phyloP scores from a whole-genome alignment of 2,329 filamentous ascomycete genomes.

The Cercospora canescens region DNA sequence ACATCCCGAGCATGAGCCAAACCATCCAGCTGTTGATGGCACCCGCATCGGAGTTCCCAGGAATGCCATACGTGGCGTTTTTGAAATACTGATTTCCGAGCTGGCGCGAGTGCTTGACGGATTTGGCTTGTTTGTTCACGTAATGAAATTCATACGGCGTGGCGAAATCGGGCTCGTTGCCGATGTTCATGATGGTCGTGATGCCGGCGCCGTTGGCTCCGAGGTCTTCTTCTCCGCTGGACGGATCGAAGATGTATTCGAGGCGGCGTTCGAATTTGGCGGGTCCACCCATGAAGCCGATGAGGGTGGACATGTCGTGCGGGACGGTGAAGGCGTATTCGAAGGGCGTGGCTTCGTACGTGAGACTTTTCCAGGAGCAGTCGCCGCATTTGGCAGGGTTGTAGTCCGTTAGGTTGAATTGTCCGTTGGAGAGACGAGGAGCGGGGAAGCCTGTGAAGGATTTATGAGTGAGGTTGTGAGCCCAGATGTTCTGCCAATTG shows the following conservation, averaged over 20 bases:
- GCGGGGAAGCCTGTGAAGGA: slow-evolving; percentile 37
- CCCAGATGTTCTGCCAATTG: slow-evolving; percentile 47
- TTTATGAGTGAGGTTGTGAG: slow-evolving; percentile 37
- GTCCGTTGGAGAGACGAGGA: slow-evolving; percentile 30
- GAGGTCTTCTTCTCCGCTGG: slow-evolving; percentile 36
- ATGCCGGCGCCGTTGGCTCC: slow-evolving; percentile 40
- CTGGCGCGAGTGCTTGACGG: slow-evolving; percentile 26
- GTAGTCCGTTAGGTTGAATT: slow-evolving; percentile 37
- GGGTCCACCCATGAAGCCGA: slow-evolving; percentile 44
- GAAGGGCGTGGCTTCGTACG: slow-evolving; percentile 46
- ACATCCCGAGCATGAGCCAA: slow-evolving; percentile 38
- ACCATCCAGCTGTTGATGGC: slow-evolving; percentile 35
- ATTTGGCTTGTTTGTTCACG: slow-evolving; percentile 34
- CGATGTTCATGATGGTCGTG: slow-evolving; percentile 39
- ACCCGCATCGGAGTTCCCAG: slow-evolving; percentile 37
- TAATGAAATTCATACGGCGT: slow-evolving; percentile 38
- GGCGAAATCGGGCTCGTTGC: slow-evolving; percentile 37
- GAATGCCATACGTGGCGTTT: slow-evolving; percentile 32
- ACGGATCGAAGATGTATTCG: slow-evolving; percentile 45
- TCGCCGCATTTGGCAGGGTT: slow-evolving; percentile 44
- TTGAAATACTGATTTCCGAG: slow-evolving; percentile 34
- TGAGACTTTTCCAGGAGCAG: slow-evolving; percentile 44
- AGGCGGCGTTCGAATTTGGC: slow-evolving; percentile 42
- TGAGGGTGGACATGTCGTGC: slow-evolving; percentile 44
- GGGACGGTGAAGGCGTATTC: slow-evolving; percentile 48